phyloP scores from a whole-genome alignment of 1,284 basidiomycete genomes.

The Wallemia mellicola region DNA sequence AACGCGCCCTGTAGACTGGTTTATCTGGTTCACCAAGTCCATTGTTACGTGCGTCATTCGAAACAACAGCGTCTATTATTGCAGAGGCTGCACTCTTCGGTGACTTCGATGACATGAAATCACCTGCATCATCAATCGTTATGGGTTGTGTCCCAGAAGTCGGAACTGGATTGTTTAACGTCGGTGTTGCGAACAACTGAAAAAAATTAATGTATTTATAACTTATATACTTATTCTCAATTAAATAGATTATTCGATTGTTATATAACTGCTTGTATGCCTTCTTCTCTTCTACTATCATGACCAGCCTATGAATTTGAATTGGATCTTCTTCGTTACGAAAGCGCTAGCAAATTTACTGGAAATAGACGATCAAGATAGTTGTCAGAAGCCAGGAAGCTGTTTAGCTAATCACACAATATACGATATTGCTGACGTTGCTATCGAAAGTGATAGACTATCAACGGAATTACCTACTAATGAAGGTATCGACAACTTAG shows the following conservation, averaged over 20 bases:
- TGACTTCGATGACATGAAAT: conserved; percentile 91
- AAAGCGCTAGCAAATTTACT: not conserved
- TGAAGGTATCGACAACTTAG: not conserved
- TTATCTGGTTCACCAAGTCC: conserved; percentile 22
- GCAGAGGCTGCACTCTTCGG: conserved; percentile 96
- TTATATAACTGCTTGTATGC: not conserved
- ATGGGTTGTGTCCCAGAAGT: conserved; percentile 96
- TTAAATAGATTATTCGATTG: not conserved
- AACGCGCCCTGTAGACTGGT: not conserved
- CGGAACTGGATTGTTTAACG: conserved; percentile 84
- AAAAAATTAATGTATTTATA: not conserved
- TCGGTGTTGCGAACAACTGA: conserved; percentile 64
- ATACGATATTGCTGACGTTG: not conserved
- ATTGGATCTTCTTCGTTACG: not conserved
- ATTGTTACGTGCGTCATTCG: conserved; percentile 93
- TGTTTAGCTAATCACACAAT: not conserved
- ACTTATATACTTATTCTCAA: not conserved
- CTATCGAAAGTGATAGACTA: not conserved
- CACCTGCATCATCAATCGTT: conserved; percentile 92
- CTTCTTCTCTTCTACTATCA: not conserved
- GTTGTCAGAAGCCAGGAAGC: not conserved
- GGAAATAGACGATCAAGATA: not conserved
- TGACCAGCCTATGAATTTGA: not conserved
- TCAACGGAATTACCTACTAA: not conserved
- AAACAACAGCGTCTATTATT: conserved; percentile 95